Evolutionary conservation across 768 basidiomycete genomes (phyloP), one percentile per base, ranked within the genome.

Genomic region (Pulveroboletus sp.): DNA sequence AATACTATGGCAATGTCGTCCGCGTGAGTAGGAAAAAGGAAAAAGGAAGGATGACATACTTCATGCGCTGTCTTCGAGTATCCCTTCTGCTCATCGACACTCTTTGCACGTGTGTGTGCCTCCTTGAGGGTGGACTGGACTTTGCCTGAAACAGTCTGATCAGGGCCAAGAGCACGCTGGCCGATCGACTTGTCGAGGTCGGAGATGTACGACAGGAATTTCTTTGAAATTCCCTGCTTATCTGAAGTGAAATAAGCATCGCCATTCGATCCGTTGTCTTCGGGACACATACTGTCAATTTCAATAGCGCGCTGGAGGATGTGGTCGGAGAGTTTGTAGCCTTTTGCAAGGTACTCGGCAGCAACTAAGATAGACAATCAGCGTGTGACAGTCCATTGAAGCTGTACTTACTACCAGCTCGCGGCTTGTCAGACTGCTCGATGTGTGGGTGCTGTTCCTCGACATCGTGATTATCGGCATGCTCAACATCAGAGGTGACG

Each of bases 321-420:
- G 40, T 75, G 63, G 63, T 98, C 94, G 16, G 84, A 82, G 23
- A 98, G 77, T 43, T 62, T 61, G 71, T 98, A 97, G 2, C 95
- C 97, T 61, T 81, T 83, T 2, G 95, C 92, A 38, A 99, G 80
- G 68, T 94, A 92, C 67, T 97, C 95, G 24, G 95, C 94, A 23
- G 89, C 87, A 60, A 97, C 91, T 82, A 63, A 49, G 52, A 24
- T 4, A 35, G 5, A 14, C 21, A 34, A 17, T 59, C 17, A 47
- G 32, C 21, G 13, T 27, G 46, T 25, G 25, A 12, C 20, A 11
- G 36, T 14, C 14, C 16, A 31, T 19, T 12, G 13, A 13, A 32
- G 17, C 1, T 16, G 1, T 6, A 70, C 84, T 59, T 58, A 89
- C 87, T 90, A 38, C 83, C 90, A 16, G 89, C 87, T 25, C 89